Base-by-base conservation (phyloP, 2,329 filamentous ascomycete species). In the Colletotrichum sp. region DNA sequence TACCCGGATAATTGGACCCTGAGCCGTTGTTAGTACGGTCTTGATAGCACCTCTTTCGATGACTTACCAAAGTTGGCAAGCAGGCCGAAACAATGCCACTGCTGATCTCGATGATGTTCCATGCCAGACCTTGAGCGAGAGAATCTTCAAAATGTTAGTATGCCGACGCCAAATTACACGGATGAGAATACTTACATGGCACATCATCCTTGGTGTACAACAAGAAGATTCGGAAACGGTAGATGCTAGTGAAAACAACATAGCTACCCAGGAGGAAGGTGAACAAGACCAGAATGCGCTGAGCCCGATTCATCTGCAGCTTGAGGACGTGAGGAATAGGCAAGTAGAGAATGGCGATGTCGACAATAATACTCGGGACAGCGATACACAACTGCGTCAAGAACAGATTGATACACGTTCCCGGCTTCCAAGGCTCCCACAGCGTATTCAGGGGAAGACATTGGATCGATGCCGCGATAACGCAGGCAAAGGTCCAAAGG, bases 51-150 rank as follows among this genome's bases (percentile, higher is more conserved):
- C 10, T 7, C 7, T 9, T 8, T 6, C 6, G 5, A 28, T 5
- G 7, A 63, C 73, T 59, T 21, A 76, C 73, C 18, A 76, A 26
- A 15, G 73, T 76, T 18, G 73, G 73, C 12, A 76, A 36, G 15
- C 73, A 76, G 16, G 74, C 74, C 7, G 74, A 76, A 6, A 76
- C 74, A 15, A 76, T 76, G 15, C 74, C 74, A 34, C 74, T 76
- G 34, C 74, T 76, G 12, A 76, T 74, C 16, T 76, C 74, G 12
- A 76, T 76, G 0, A 76, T 69, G 34, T 76, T 76, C 74, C 74
- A 76, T 3, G 74, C 74, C 3, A 76, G 70, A 6, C 74, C 74
- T 28, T 76, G 21, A 5, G 70, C 74, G 7, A 76, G 36, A 10
- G 74, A 69, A 30, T 74, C 74, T 76, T 1, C 13, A 5, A 12